Conservation (phyloP, 495 filamentous ascomycete genomes). For the Lichenothelia convexa region DNA sequence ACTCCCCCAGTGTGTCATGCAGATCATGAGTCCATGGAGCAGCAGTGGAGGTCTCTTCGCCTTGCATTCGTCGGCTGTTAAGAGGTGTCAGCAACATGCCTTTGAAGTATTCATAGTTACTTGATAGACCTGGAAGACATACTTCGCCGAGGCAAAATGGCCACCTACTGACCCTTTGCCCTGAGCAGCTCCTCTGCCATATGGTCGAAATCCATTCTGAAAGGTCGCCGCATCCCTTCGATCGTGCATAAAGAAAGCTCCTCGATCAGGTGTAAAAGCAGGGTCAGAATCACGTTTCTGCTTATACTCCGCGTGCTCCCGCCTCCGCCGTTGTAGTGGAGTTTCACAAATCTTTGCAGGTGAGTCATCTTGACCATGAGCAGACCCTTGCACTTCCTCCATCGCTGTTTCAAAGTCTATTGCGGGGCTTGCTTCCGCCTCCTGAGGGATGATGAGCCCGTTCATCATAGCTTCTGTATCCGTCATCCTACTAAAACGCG, state of each 20-base stretch:
- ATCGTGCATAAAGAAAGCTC: slow-evolving; percentile 94
- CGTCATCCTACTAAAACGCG: slow-evolving; percentile 22
- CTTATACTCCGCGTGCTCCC: slow-evolving; percentile 79
- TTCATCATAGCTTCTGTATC: slow-evolving; percentile 88
- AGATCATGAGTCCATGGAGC: slow-evolving; percentile 87
- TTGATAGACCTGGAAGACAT: slow-evolving; percentile 19
- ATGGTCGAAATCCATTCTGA: slow-evolving; percentile 58
- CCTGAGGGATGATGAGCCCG: slow-evolving; percentile 49
- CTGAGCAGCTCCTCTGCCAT: slow-evolving; percentile 39
- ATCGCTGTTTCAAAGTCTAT: no score
- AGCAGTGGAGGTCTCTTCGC: slow-evolving; percentile 41
- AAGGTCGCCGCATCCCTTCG: slow-evolving; percentile 59
- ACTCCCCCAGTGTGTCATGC: slow-evolving; percentile 54
- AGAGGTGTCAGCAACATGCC: not conserved
- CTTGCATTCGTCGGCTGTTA: slow-evolving; percentile 23
- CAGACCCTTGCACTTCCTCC: no score
- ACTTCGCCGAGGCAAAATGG: slow-evolving; percentile 41
- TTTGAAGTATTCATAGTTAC: slow-evolving; percentile 1
- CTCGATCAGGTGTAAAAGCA: slow-evolving; percentile 84
- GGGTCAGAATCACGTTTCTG: slow-evolving; percentile 79
- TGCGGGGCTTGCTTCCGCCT: slow-evolving; percentile 32
- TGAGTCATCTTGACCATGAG: no score
- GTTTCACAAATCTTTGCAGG: slow-evolving; percentile 23
- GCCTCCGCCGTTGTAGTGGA: slow-evolving; percentile 48
- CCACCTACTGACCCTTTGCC: slow-evolving; percentile 32